These are phyloP conservation scores for Aspergillus texensis DNA, from an alignment of 2,329 filamentous ascomycete species.

Conservation along the genomic window DNA sequence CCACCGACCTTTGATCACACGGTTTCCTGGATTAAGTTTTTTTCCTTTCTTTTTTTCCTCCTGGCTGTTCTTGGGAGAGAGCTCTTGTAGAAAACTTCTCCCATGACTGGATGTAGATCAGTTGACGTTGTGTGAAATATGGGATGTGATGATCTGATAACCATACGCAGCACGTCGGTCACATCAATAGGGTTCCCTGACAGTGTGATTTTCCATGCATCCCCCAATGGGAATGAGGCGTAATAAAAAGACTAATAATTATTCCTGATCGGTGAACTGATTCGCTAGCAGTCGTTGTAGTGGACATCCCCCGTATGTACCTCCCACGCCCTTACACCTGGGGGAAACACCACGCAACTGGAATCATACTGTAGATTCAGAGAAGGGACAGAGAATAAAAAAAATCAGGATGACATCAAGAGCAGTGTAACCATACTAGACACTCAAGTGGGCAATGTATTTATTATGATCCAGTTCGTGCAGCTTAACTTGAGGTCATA, in stretches of 20 bases:
- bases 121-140: background rate
- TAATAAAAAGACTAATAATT: background rate
- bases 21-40: background rate
- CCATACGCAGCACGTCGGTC: background rate
- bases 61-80: background rate
- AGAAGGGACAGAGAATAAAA: background rate
- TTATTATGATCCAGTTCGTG: background rate
- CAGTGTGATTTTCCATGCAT: conserved; percentile 1
- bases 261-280: background rate
- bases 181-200: background rate
- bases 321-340: background rate
- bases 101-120: conserved; percentile 6
- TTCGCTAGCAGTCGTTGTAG: background rate
- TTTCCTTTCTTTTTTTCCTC: background rate
- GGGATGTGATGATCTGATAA: conserved; percentile 8
- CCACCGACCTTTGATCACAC: conserved; percentile 20
- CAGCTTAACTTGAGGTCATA: conserved; percentile 1
- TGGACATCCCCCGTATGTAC: background rate
- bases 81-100: background rate
- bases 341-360: background rate
- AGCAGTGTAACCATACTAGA: background rate
- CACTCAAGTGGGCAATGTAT: background rate
- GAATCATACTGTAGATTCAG: background rate
- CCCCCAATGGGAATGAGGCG: background rate
- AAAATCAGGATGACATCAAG: background rate